A percentile compares a stretch with the other conserved stretches of the same genome.
phyloP scores from a whole-genome alignment of 2,329 filamentous ascomycete genomes.

The Colletotrichum karsti region DNA sequence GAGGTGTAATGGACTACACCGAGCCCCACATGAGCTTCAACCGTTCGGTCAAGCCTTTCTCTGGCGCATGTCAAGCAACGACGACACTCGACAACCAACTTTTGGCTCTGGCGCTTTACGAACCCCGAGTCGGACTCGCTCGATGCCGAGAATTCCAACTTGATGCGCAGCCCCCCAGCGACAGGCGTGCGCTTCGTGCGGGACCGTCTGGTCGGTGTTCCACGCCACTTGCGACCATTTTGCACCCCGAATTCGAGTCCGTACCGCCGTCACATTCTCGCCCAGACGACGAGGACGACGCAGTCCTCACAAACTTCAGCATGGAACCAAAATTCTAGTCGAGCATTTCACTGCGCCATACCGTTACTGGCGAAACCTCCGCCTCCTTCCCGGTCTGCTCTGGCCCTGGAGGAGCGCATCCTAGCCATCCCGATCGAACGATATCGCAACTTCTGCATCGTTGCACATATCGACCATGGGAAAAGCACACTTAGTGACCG shows the following conservation, averaged over 20 bases:
- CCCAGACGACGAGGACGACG: background rate
- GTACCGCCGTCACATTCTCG: background rate
- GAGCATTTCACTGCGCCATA: constrained; percentile 2
- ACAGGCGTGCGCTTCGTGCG: constrained; percentile 21
- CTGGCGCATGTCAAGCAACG: background rate
- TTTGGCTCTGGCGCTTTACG: background rate
- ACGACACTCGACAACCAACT: background rate
- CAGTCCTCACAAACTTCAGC: background rate
- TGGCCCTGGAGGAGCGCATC: constrained; percentile 66
- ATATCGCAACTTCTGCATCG: constrained; percentile 97
- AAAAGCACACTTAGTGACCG: constrained; percentile 96
- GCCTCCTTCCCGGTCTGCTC: constrained; percentile 34
- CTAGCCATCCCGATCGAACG: constrained; percentile 79
- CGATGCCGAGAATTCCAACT: constrained; percentile 20
- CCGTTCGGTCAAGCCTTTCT: background rate
- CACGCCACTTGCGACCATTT: constrained; percentile 8
- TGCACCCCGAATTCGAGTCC: background rate
- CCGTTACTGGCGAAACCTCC: constrained; percentile 12
- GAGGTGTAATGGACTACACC: background rate
- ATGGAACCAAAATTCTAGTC: background rate
- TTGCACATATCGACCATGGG: constrained; percentile 98
- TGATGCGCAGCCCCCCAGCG: constrained; percentile 23
- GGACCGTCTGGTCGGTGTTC: constrained; percentile 8
- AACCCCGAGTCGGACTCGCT: background rate
- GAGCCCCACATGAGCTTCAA: background rate